Base-by-base conservation (phyloP, 106 monocot species). In the Dioscorea zingiberensis region DNA sequence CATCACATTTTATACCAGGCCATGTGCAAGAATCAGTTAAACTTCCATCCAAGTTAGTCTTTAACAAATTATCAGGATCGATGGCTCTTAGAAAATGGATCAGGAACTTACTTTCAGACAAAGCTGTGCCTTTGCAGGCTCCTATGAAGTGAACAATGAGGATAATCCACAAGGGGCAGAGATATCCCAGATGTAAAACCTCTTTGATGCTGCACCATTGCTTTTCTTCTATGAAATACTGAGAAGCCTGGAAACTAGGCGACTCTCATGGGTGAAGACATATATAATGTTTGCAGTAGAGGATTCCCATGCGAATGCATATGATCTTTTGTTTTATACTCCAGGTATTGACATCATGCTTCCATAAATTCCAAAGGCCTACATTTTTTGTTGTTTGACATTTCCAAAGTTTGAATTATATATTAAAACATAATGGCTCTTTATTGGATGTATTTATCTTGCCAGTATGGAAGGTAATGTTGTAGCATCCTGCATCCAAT, bases 1-100 rank as follows among this genome's bases (percentile, higher is more conserved):
- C 27, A 27, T 72, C 72, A 46, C 64, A 72, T 56, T 63, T 56
- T 56, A 72, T 27, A 64, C 72, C 72, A 47, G 21, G 17, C 72
- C 61, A 62, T 23, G 24, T 21, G 71, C 60, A 71, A 30, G 8
- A 28, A 29, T 29, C 71, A 49, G 71, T 60, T 51, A 71, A 2
- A 18, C 44, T 16, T 46, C 7, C 47, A 8, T 54, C 32, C 30
- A 15, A 38, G 4, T 53, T 62, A 23, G 47, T 59, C 47, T 59
- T 23, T n/a, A 59, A 59, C 46, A 25, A 2, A 59, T 69, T 58
- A 59, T 59, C 13, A 25, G 58, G 69, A 59, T 69, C 59, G 4
- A 59, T 27, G 3, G 59, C 46, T 59, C 27, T 12, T 27, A 69
- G 19, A 27, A 69, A 69, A 30, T 69, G 44, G 25, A 55, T 21